Base-by-base conservation (phyloP, 345 rosid genomes). In the Gossypium arboreum region DNA sequence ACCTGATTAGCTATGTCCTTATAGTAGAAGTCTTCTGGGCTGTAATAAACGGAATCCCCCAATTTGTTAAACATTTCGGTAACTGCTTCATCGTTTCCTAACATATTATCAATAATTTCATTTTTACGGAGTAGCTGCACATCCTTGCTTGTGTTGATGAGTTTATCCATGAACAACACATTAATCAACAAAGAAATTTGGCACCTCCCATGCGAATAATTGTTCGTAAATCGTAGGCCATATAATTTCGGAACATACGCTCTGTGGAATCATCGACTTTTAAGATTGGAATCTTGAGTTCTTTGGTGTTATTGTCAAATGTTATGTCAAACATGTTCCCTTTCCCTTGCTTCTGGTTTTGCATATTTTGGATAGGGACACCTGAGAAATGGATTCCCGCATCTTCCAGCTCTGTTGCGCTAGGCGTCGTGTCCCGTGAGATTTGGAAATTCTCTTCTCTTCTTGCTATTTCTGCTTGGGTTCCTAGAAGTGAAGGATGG, bases 51-150 rank as follows among this genome's bases (percentile, higher is more conserved):
- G 41, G 2, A 3, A 1, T 73, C 47, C 3, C 66, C 9, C 0
- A 79, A 71, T 60, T 44, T 76, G 48, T 79, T 82, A 57, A 82
- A 56, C 69, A 82, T 50, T 20, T 22, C n/a, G 4, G 77, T 68
- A 2, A 81, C 69, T 24, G 12, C 73, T 8, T 77, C 75, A 58
- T 81, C 70, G 15, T 81, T 73, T 2, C 81, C 84, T 2, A 77
- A 9, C 25, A 4, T n/a, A 24, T 63, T 75, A 2, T 27, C 59
- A 10, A 81, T 75, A n/a, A 81, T 45, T 34, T 57, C 79, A 7
- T 4, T 0, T 1, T 29, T 25, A 39, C 78, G 9, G 17, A 76
- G 80, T 18, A 84, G 15, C 25, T 74, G 55, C 34, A 74, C 82
- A 41, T 80, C 85, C 45, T 69, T 57, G 10, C 22, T 2, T 8